Base-by-base conservation (phyloP, 2,329 filamentous ascomycete species). In the Hypoxylon rubiginosum region DNA sequence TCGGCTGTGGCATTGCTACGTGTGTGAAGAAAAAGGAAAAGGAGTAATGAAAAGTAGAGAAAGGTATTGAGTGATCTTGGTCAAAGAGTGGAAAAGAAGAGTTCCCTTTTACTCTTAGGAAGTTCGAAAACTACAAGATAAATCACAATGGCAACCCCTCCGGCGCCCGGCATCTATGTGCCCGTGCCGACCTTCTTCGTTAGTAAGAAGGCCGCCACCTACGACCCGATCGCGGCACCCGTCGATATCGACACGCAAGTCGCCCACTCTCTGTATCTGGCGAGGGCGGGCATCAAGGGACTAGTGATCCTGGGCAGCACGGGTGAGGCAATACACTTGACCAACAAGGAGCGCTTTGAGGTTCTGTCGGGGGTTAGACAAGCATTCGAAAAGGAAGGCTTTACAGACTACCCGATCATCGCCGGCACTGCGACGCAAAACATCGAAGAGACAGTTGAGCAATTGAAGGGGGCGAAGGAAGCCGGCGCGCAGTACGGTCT, bases 171-270 rank as follows among this genome's bases (percentile, higher is more conserved):
- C 59, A 82, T 87, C 71, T 86, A 83, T 75, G 85, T 87, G 60
- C 85, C 85, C 24, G 85, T 89, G 48, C 88, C 88, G 30, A 90
- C 88, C 48, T 90, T 90, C 82, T 91, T 87, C 78, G 77, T 81
- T 28, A 45, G 75, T 58, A 73, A 72, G 69, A 66, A 73, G 41
- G 75, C 79, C 5, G 76, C 82, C 8, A 76, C 78, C 17, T 82
- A 82, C 62, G 78, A 80, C 30, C 71, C 79, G 2, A 77, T 83
- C 30, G 80, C 83, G 32, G 79, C 85, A 32, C 82, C 81, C n/a
- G 76, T 90, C 45, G 88, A 90, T 71, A 80, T 87, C 60, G 80
- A 83, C 41, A 85, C 87, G 0, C 88, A 91, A 76, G 79, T 83
- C 19, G 80, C 81, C 43, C 88, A 90, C 79, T 84, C 84, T 13